phyloP scores from a whole-genome alignment of 768 basidiomycete species.

The Jaapia argillacea region DNA sequence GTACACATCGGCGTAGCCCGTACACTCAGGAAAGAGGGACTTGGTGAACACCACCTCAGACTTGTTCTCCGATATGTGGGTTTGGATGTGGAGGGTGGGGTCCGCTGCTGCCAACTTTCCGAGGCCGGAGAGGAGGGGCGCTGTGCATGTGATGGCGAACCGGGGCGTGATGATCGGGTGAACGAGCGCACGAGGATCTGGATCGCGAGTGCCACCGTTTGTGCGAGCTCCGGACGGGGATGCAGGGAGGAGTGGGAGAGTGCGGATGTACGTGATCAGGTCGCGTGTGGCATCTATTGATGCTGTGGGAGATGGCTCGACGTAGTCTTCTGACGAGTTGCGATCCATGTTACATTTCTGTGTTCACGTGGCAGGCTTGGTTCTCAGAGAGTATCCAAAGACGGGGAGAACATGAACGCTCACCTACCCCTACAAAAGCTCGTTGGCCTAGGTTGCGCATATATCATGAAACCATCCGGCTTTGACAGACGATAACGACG shows the following conservation, averaged over 20 bases:
- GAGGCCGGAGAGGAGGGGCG: constrained; percentile 51
- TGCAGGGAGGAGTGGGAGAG: constrained; percentile 26
- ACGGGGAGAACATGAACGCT: constrained; percentile 1
- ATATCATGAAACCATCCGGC: constrained; percentile 1
- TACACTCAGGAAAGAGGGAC: constrained; percentile 51
- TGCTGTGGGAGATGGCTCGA: constrained; percentile 46
- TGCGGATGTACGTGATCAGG: constrained; percentile 62
- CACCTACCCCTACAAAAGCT: constrained; percentile 74
- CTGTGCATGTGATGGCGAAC: constrained; percentile 89
- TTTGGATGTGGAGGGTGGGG: constrained; percentile 70
- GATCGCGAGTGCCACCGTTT: too few species aligned
- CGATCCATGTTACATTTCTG: constrained; percentile 91
- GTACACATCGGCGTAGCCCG: constrained; percentile 75
- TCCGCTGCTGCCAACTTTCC: constrained; percentile 51
- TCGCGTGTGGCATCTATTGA: constrained; percentile 55
- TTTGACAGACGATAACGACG: constrained; percentile 14
- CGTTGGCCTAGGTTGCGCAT: constrained; percentile 80
- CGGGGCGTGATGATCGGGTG: constrained; percentile 90
- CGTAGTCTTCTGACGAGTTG: constrained; percentile 55
- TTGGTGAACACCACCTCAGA: constrained; percentile 61
- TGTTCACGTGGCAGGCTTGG: constrained; percentile 4
- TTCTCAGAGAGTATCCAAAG: background rate
- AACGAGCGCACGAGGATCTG: constrained; percentile 43
- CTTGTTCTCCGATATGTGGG: constrained; percentile 83
- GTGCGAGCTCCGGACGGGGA: constrained; percentile 11